Percentiles rank a stretch among this genome's conserved stretches.
These are phyloP conservation scores for Jatropha curcas DNA, from an alignment of 345 rosid genomes.

Conservation along the genomic window DNA sequence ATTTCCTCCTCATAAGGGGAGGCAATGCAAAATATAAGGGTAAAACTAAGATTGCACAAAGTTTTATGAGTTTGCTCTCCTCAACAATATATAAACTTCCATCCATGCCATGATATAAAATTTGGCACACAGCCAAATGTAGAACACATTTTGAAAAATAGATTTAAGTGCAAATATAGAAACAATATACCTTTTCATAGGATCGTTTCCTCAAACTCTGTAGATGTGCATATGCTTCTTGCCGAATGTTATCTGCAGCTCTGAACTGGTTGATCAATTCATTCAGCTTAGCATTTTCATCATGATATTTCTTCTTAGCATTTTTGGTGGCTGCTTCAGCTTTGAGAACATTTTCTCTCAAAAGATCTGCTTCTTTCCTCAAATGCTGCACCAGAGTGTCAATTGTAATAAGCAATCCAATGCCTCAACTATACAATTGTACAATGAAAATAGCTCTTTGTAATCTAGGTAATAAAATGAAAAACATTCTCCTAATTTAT, in stretches of 20 bases:
- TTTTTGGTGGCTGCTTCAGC: constrained; percentile 58
- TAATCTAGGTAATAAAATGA: background rate
- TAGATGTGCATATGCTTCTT: constrained; percentile 61
- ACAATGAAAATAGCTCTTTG: background rate
- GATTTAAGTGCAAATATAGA: background rate
- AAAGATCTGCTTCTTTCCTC: constrained; percentile 65
- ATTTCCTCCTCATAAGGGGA: background rate
- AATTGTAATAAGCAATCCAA: constrained; percentile 14
- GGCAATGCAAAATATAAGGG: background rate
- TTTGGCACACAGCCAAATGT: background rate
- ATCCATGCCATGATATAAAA: background rate
- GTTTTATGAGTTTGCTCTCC: background rate
- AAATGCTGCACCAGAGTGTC: constrained; percentile 44
- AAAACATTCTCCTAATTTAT: background rate
- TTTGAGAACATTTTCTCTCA: constrained; percentile 53
- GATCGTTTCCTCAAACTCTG: constrained; percentile 53
- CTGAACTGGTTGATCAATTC: constrained; percentile 46
- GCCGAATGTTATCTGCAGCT: constrained; percentile 69
- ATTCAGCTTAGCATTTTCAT: constrained; percentile 44
- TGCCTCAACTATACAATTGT: background rate
- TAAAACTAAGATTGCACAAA: background rate
- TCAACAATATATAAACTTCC: background rate
- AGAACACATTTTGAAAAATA: background rate
- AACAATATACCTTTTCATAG: constrained; percentile 56
- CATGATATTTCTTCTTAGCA: constrained; percentile 50